Evolutionary conservation across 2,329 filamentous ascomycete species (phyloP), one percentile per base, ranked within the genome.

Genomic region (Monosporascus ibericus): DNA sequence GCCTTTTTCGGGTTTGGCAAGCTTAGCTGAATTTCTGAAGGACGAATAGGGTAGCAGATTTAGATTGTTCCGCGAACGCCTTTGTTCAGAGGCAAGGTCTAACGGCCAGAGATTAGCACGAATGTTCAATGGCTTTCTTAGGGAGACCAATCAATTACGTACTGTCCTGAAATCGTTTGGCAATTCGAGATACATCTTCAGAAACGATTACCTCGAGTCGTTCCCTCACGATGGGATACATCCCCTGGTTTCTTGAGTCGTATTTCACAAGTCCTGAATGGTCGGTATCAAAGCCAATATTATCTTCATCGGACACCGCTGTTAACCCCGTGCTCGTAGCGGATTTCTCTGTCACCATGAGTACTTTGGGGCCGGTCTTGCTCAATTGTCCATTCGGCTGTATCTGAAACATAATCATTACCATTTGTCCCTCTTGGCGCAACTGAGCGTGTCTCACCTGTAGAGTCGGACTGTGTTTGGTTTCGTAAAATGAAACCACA

Each of bases 181-280:
- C 20, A 49, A 49, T 20, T 15, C 18, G 20, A 38, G 38, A 5
- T 40, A 17, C 27, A 38, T 20, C 34, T 49, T 49, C 44, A 17
- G 20, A 15, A 11, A 54, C 42, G 37, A 54, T 38, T 14, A 5
- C 47, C 22, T 38, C 47, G 5, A 53, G 44, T 11, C 52, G 42
- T 30, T 48, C 48, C 27, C 39, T 50, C 11, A 55, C 52, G 2
- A 55, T 44, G 20, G 22, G 2, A 46, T 58, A 59, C 0, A 46
- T 22, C 20, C 48, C 51, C 5, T 52, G 36, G 37, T 20, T 30
- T 14, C 47, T 55, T 7, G 38, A 47, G 7, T 52, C 42, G 25
- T 46, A 65, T 46, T 66, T 66, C 3, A 64, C 56, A 3, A 65
- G 54, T 14, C 58, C 58, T 5, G 59, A 60, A 47, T 66, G 60